Evolutionary conservation across 371 early-diverging fungal species (phyloP).

Genomic region (Conidiobolus coronatus): DNA sequence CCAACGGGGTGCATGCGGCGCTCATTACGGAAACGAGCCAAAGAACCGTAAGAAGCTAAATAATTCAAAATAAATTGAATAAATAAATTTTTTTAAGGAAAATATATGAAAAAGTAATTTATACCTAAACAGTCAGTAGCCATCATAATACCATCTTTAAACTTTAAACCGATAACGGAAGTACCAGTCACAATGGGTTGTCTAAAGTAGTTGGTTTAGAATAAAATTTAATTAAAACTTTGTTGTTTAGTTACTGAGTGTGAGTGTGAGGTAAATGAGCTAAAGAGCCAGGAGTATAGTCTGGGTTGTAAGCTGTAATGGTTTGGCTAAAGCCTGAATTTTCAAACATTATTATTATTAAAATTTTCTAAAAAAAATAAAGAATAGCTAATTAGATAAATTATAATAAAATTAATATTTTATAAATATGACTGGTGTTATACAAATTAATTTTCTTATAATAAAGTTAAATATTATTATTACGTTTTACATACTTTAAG

Average conservation of each 20-base stretch:
- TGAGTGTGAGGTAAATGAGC: slow-evolving; percentile 3
- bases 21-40: slow-evolving; percentile 85
- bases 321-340: no score
- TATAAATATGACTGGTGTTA: no score
- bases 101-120: no score
- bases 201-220: slow-evolving; percentile 14
- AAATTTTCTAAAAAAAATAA: no score
- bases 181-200: slow-evolving; percentile 88
- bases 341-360: no score
- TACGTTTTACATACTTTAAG: no score
- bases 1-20: slow-evolving; percentile 65
- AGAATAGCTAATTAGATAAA: no score
- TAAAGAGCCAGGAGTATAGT: no score
- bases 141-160: slow-evolving; percentile 94
- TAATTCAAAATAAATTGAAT: not conserved
- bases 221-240: not conserved
- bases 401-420: no score
- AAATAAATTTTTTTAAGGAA: not conserved
- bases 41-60: slow-evolving; percentile 84
- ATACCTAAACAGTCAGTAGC: slow-evolving; percentile 85
- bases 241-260: slow-evolving; percentile 4
- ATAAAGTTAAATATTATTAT: no score
- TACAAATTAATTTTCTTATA: no score
- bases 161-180: slow-evolving; percentile 87
- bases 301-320: no score